Percentiles rank a stretch among this genome's conserved stretches.
Conservation (phyloP, 1,284 basidiomycete genomes). For the Fomitopsis betulina region DNA sequence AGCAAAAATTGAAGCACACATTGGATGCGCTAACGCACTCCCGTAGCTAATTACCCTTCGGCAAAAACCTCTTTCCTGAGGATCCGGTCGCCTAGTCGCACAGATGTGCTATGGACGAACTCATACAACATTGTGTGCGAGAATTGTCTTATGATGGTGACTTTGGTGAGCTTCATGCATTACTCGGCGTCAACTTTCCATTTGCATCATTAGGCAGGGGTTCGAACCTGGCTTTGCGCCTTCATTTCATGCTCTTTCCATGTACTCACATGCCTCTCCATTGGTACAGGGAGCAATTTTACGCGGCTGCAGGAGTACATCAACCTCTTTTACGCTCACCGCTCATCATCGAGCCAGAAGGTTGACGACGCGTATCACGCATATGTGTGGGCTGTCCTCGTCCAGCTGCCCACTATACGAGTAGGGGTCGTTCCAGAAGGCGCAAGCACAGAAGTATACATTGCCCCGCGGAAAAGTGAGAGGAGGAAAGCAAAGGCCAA, state of each 20-base stretch:
- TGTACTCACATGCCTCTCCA: background rate
- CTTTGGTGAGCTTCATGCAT: constrained; percentile 46
- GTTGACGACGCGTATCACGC: constrained; percentile 74
- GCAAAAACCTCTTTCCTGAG: no score
- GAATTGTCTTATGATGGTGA: constrained; percentile 84
- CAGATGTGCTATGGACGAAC: constrained; percentile 55
- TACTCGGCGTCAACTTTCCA: background rate
- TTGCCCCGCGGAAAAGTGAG: constrained; percentile 67
- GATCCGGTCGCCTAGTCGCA: background rate
- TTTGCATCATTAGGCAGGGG: constrained; percentile 16
- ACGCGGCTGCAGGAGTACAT: constrained; percentile 68
- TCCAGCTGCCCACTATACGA: constrained; percentile 64
- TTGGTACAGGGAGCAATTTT: constrained; percentile 58
- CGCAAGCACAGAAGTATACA: constrained; percentile 59
- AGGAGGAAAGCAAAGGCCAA: constrained; percentile 57
- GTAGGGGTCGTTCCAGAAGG: constrained; percentile 63
- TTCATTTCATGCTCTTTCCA: constrained; percentile 3
- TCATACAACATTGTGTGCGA: constrained; percentile 68
- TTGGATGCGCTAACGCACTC: no score
- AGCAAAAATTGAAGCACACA: no score
- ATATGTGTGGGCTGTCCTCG: constrained; percentile 77
- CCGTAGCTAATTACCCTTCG: no score
- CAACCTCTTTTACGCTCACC: constrained; percentile 52
- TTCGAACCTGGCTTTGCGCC: constrained; percentile 27
- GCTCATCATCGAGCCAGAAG: constrained; percentile 42